Evolutionary conservation across 352 stramenopile genomes (phyloP).

Genomic region (Thraustochytrium striatum): DNA sequence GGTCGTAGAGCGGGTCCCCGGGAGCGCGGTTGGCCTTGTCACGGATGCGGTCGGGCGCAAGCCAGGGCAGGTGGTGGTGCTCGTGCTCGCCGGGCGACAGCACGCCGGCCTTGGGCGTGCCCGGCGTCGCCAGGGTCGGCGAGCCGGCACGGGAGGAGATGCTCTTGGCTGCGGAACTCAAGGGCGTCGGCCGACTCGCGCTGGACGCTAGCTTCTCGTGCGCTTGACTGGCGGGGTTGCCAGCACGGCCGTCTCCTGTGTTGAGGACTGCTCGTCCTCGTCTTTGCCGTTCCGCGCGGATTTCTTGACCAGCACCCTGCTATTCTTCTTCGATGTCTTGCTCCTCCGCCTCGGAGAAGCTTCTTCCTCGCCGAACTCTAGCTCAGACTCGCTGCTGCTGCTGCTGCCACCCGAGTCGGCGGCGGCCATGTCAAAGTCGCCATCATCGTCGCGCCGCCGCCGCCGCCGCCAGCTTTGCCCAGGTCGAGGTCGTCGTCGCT

Average conservation of each 20-base stretch:
- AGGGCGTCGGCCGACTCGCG: conserved; percentile 37
- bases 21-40: conserved; percentile 60
- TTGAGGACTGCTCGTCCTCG: background rate
- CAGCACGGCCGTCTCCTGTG: conserved; percentile 50
- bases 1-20: conserved; percentile 81
- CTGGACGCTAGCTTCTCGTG: conserved; percentile 22
- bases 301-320: conserved; percentile 48
- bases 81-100: conserved; percentile 66
- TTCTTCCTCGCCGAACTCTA: conserved; percentile 33
- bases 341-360: conserved; percentile 58
- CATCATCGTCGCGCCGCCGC: conserved; percentile 52
- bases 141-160: background rate
- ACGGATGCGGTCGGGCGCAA: conserved; percentile 65
- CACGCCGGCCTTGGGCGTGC: conserved; percentile 51
- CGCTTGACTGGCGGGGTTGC: conserved; percentile 25
- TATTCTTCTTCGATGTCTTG: conserved; percentile 61
- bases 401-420: conserved; percentile 55
- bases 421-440: conserved; percentile 42
- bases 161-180: conserved; percentile 52
- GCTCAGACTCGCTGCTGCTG: conserved; percentile 59
- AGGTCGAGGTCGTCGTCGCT: background rate
- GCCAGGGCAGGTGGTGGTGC: conserved; percentile 86
- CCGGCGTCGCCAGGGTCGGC: background rate
- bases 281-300: background rate
- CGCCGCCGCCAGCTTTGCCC: background rate